A percentile compares a stretch with the other conserved stretches of the same genome.
phyloP scores from a whole-genome alignment of 2,329 filamentous ascomycete genomes.

The Fonsecaea erecta region DNA sequence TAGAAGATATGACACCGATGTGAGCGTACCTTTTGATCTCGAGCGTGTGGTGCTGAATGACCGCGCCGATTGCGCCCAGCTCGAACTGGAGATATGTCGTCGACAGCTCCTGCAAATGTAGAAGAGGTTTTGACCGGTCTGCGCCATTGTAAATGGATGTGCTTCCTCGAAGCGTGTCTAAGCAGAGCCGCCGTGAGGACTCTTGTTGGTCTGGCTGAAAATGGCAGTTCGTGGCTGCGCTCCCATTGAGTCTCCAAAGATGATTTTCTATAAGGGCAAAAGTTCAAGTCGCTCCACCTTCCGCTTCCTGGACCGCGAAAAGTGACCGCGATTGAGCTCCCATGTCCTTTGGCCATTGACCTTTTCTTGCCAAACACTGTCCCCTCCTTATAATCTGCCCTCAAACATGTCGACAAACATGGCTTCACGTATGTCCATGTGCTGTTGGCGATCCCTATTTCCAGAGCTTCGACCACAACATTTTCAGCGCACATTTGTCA shows the following conservation, averaged over 20 bases:
- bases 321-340: conserved; percentile 5
- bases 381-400: background rate
- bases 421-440: conserved; percentile 67
- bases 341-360: background rate
- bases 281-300: conserved; percentile 15
- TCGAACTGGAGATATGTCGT: conserved; percentile 33
- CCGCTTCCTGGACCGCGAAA: background rate
- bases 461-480: conserved; percentile 61
- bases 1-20: background rate
- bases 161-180: background rate
- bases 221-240: background rate
- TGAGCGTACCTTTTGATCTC: conserved; percentile 29
- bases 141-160: conserved; percentile 41
- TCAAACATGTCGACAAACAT: conserved; percentile 62
- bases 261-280: conserved; percentile 1
- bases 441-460: conserved; percentile 70
- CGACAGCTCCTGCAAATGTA: conserved; percentile 45
- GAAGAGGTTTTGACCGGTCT: conserved; percentile 45
- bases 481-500: conserved; percentile 55
- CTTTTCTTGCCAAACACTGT: background rate
- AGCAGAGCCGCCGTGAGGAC: background rate
- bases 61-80: conserved; percentile 31
- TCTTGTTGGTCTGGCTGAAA: background rate
- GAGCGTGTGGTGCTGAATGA: conserved; percentile 33
- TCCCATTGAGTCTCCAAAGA: background rate